A percentile compares a stretch with the other conserved stretches of the same genome.
Conservation (phyloP, 2,329 filamentous ascomycete genomes). For the Microdochium trichocladiopsis region DNA sequence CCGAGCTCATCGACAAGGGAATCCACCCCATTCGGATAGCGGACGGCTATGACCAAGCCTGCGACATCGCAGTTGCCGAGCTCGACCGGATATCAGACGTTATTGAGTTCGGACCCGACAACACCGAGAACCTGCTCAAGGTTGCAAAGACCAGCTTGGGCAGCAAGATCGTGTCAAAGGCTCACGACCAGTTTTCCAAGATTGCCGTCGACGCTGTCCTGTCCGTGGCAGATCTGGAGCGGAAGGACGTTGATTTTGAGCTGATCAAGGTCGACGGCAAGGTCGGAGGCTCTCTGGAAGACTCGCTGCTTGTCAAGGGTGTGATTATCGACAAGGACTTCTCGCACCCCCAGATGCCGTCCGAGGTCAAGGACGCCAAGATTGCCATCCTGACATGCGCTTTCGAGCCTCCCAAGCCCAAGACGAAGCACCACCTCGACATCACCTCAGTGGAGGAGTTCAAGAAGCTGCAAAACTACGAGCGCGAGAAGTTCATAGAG, state of each 20-base stretch:
- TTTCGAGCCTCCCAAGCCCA: slow-evolving; percentile 97
- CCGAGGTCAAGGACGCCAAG: slow-evolving; percentile 90
- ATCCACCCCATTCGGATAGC: slow-evolving; percentile 98
- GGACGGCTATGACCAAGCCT: slow-evolving; percentile 95
- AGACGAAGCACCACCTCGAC: slow-evolving; percentile 99
- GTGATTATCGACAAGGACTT: slow-evolving; percentile 99
- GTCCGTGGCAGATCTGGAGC: slow-evolving; percentile 90
- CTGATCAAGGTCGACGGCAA: slow-evolving; percentile 99
- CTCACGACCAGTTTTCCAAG: slow-evolving; percentile 94
- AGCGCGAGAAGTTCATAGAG: slow-evolving; percentile 92
- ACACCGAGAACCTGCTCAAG: slow-evolving; percentile 83
- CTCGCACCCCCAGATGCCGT: slow-evolving; percentile 98
- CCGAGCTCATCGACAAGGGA: slow-evolving; percentile 98
- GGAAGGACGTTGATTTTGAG: slow-evolving; percentile 97
- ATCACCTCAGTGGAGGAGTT: slow-evolving; percentile 97
- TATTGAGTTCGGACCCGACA: slow-evolving; percentile 73
- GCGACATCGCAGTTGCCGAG: slow-evolving; percentile 90
- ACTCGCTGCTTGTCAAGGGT: slow-evolving; percentile 90
- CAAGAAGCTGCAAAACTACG: slow-evolving; percentile 94
- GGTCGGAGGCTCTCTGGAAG: slow-evolving; percentile 88
- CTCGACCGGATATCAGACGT: slow-evolving; percentile 89
- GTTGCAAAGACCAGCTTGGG: slow-evolving; percentile 94
- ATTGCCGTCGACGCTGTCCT: slow-evolving; percentile 97
- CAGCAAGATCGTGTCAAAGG: slow-evolving; percentile 98
- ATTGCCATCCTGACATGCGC: slow-evolving; percentile 96